A percentile compares a stretch with the other conserved stretches of the same genome.
Conservation (phyloP, 2,329 filamentous ascomycete species). For the Penicillium sclerotiorum region DNA sequence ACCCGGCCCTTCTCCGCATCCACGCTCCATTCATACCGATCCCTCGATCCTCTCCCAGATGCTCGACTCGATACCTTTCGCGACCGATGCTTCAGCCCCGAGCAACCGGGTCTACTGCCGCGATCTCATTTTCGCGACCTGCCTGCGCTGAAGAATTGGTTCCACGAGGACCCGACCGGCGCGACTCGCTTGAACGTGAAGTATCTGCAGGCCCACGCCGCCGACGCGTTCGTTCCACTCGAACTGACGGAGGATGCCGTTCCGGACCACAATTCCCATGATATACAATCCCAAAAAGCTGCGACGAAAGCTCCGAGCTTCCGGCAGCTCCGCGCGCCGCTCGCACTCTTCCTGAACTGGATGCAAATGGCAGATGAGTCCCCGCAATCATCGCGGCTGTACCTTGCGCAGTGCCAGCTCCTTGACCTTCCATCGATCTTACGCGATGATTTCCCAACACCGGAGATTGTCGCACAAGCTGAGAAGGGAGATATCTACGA, state of each 20-base stretch:
- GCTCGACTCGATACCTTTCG: constrained; percentile 53
- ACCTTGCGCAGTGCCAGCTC: constrained; percentile 82
- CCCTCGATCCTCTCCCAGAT: constrained; percentile 34
- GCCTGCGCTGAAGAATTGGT: constrained; percentile 64
- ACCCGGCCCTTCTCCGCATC: constrained; percentile 10
- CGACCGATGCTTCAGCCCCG: constrained; percentile 54
- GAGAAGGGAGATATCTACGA: constrained; percentile 85
- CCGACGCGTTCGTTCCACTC: constrained; percentile 57
- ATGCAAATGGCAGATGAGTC: constrained; percentile 31
- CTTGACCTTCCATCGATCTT: constrained; percentile 66
- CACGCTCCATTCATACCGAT: constrained; percentile 19
- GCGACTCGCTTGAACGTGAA: constrained; percentile 39
- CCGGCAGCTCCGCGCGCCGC: constrained; percentile 50
- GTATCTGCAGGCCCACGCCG: constrained; percentile 50
- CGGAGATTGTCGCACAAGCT: constrained; percentile 61
- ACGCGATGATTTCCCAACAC: constrained; percentile 67
- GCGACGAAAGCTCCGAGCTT: constrained; percentile 36
- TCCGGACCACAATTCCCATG: neutral
- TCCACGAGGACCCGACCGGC: constrained; percentile 42
- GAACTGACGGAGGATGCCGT: constrained; percentile 53
- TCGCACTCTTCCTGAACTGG: constrained; percentile 67
- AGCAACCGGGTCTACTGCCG: constrained; percentile 58
- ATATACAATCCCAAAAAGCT: constrained; percentile 10
- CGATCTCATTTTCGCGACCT: constrained; percentile 46
- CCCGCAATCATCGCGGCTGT: constrained; percentile 55